phyloP scores from a whole-genome alignment of 2,329 filamentous ascomycete species.

The Didymella pinodella region DNA sequence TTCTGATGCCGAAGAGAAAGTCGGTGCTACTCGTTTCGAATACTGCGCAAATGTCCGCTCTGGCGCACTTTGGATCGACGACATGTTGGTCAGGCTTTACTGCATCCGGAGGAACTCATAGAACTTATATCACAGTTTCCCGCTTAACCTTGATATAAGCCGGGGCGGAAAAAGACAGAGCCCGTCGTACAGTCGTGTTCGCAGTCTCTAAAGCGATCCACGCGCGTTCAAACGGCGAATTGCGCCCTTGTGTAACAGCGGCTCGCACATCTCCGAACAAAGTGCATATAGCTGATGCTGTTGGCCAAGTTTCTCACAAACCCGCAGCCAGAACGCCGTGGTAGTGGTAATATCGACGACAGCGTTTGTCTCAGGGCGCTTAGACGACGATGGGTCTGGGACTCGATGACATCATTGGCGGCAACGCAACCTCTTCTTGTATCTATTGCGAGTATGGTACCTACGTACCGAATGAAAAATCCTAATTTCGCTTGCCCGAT shows the following conservation, averaged over 20 bases:
- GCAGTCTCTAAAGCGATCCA: background rate
- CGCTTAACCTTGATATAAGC: background rate
- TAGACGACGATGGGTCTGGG: background rate
- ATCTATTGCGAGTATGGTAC: too few species aligned
- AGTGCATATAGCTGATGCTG: slow-evolving; percentile 10
- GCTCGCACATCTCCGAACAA: background rate
- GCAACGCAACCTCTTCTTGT: too few species aligned
- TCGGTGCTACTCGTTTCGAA: background rate
- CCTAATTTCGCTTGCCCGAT: too few species aligned
- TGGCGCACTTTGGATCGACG: background rate
- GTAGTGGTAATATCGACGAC: background rate
- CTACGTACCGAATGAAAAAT: too few species aligned
- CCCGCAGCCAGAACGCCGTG: background rate
- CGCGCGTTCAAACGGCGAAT: background rate
- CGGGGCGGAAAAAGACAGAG: too few species aligned
- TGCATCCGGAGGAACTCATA: background rate
- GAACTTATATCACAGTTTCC: background rate
- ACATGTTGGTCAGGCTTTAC: background rate
- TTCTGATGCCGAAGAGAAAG: background rate
- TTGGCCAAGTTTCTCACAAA: background rate
- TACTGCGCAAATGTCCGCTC: background rate
- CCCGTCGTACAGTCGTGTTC: background rate
- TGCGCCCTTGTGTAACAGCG: background rate
- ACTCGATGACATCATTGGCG: background rate
- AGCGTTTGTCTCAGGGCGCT: background rate